Conservation (phyloP, 768 basidiomycete species). For the Phaffia australis region DNA sequence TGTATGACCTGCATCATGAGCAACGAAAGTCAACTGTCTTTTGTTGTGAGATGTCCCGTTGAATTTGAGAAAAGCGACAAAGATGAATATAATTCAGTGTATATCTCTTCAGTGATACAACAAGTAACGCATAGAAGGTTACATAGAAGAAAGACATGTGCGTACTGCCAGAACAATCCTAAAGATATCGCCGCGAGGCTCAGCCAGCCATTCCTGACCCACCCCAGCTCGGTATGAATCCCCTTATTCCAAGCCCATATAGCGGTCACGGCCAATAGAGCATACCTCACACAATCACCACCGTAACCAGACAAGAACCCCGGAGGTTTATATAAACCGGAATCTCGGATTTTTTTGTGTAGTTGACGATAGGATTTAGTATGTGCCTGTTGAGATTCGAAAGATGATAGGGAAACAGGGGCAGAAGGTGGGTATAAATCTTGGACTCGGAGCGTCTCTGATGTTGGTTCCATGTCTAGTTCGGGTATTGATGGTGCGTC, state of each 20-base stretch:
- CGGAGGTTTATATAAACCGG: constrained; percentile 61
- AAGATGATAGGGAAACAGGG: not conserved
- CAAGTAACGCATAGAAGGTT: not conserved
- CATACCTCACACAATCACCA: constrained; percentile 72
- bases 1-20: constrained; percentile 90
- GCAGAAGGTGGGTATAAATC: constrained; percentile 17
- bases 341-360: constrained; percentile 58
- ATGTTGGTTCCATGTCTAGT: too few species aligned
- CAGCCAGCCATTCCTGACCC: constrained; percentile 30
- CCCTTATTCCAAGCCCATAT: constrained; percentile 29
- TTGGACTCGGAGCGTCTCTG: not conserved
- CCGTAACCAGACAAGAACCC: constrained; percentile 79
- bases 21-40: constrained; percentile 44
- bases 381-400: constrained; percentile 11
- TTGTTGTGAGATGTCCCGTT: not conserved
- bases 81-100: not conserved
- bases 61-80: not conserved
- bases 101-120: not conserved
- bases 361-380: constrained; percentile 62
- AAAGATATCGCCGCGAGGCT: constrained; percentile 60
- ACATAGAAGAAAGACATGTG: constrained; percentile 20
- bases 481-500: not conserved
- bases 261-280: constrained; percentile 46
- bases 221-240: constrained; percentile 1
- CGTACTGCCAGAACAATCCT: constrained; percentile 87